Conservation (phyloP, 306 rosid genomes). For the Boehmeria nivea region DNA sequence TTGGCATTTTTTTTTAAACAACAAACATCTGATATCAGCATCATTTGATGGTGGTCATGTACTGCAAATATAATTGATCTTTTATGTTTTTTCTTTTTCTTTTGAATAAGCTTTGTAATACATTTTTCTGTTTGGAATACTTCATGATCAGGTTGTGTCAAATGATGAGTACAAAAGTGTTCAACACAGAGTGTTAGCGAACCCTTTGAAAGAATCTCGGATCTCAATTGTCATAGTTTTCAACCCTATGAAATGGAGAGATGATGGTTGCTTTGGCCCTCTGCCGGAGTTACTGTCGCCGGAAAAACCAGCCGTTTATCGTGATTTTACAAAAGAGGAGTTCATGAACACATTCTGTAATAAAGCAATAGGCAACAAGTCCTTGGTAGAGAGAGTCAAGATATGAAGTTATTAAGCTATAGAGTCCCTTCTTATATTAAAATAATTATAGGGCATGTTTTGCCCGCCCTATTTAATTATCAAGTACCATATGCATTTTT, state of each 20-base stretch:
- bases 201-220: slow-evolving; percentile 20
- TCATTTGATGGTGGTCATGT: too few relatives aligned
- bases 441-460: too few relatives aligned
- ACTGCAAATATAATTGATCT: too few relatives aligned
- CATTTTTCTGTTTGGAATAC: too few relatives aligned
- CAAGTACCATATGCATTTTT: too few relatives aligned
- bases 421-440: too few relatives aligned
- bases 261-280: slow-evolving; percentile 23
- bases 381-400: slow-evolving; percentile 20
- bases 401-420: background rate
- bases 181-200: slow-evolving; percentile 12
- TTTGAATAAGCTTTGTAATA: too few relatives aligned
- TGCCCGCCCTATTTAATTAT: too few relatives aligned
- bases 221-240: slow-evolving; percentile 23
- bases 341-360: background rate
- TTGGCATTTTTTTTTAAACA: too few relatives aligned
- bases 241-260: slow-evolving; percentile 22
- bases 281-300: slow-evolving; percentile 25
- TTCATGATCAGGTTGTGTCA: slow-evolving; percentile 21
- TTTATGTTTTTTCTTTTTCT: too few relatives aligned
- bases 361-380: slow-evolving; percentile 6
- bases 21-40: too few relatives aligned
- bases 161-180: slow-evolving; percentile 37
- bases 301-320: slow-evolving; percentile 6
- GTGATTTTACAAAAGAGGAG: slow-evolving; percentile 16